phyloP scores from a whole-genome alignment of 2,329 filamentous ascomycete species.

The Ophiosphaerella herpotricha region DNA sequence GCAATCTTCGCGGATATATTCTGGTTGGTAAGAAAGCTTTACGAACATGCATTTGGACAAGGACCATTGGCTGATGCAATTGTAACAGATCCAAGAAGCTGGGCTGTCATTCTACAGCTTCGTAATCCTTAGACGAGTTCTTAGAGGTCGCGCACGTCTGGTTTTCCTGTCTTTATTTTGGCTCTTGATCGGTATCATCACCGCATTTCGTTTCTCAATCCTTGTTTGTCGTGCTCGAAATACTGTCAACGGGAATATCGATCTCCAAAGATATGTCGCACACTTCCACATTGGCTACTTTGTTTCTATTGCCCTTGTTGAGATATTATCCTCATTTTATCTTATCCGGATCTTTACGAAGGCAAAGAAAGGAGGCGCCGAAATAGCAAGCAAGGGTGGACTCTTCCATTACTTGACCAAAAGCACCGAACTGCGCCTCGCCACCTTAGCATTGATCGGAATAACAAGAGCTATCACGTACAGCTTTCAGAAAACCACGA shows the following conservation, averaged over 20 bases:
- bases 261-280: background rate
- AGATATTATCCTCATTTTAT: constrained; percentile 1
- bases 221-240: constrained; percentile 1
- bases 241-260: background rate
- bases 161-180: background rate
- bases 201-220: background rate
- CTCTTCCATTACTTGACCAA: constrained; percentile 4
- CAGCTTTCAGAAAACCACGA: constrained; percentile 2
- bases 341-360: background rate
- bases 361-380: background rate
- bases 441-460: background rate
- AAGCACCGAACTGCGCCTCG: constrained; percentile 1
- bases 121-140: constrained; percentile 3
- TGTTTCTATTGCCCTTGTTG: constrained; percentile 1
- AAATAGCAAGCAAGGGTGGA: background rate
- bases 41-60: no score
- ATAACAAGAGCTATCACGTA: constrained; percentile 1
- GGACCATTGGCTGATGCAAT: background rate
- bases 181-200: background rate
- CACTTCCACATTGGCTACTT: constrained; percentile 3
- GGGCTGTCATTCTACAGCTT: constrained; percentile 5
- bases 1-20: constrained; percentile 3
- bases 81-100: constrained; percentile 1
- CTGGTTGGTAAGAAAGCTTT: constrained; percentile 2
- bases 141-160: background rate